Evolutionary conservation across 2,329 filamentous ascomycete species (phyloP), one percentile per base, ranked within the genome.

Genomic region (Calonectria ilicicola): DNA sequence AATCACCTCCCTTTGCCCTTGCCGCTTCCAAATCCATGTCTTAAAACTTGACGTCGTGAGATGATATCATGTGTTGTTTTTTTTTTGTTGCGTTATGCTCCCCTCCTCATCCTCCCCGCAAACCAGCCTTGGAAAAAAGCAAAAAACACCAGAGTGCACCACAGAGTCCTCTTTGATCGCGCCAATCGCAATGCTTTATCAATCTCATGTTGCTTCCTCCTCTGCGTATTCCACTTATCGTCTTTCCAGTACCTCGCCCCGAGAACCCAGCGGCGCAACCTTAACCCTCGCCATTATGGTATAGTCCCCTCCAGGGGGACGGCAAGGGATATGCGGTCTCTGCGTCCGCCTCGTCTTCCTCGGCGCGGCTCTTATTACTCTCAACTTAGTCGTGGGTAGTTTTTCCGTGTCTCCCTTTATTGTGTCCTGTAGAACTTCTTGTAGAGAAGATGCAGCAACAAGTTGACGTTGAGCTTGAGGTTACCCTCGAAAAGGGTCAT

Each of bases 401-500:
- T 65, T 23, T 63, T 32, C 19, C 27, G 26, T 32, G 14, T 40
- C 15, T 21, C 29, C 65, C 65, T 46, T 85, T 86, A 92, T 80
- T 93, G 91, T 72, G 92, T 93, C 74, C 91, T 87, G 83, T 99
- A 99, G 85, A 99, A 99, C 89, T 99, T 99, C 91, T 97, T 98
- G 89, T 98, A 98, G 78, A 99, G 91, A 84, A 98, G 88, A 89
- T 99, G 97, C 88, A 99, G 88, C 86, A 99, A 91, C 81, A 99
- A 85, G 87, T 99, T 99, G 81, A 99, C 97, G 84, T 98, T 98
- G 81, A 99, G 90, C 85, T 94, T 93, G 82, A 98, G 89, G 75
- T 90, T 91, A 67, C 93, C 93, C 82, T 97, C 95, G 81, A 99
- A 99, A 73, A 98, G 88, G 81, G 95, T 95, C 91, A 98, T 96